Evolutionary conservation across 129 eudicot genomes (phyloP).

Genomic region (Scalesia atractyloides): DNA sequence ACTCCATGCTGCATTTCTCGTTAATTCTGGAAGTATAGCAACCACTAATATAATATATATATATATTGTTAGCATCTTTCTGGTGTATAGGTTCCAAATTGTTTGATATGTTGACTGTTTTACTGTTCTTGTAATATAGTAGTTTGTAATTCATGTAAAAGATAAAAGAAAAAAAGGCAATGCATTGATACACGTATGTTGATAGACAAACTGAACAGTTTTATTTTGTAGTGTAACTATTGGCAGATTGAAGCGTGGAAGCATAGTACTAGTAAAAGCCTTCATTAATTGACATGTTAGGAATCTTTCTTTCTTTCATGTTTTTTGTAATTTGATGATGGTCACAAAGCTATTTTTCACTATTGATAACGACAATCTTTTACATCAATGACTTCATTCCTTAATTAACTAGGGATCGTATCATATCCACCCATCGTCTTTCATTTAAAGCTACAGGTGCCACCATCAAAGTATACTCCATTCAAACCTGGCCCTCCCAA

Average conservation of each 20-base stretch:
- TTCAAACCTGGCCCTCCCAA: background rate
- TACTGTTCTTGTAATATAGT: background rate
- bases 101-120: background rate
- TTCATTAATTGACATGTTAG: constrained; percentile 9
- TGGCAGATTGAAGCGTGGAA: constrained; percentile 18
- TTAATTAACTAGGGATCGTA: background rate
- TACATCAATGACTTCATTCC: background rate
- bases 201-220: constrained; percentile 15
- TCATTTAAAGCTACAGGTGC: too few relatives aligned
- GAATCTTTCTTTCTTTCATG: constrained; percentile 11
- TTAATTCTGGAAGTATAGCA: too few relatives aligned
- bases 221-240: constrained; percentile 21
- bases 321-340: constrained; percentile 26
- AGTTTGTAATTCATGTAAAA: constrained; percentile 20
- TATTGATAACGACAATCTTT: constrained; percentile 25
- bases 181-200: constrained; percentile 12
- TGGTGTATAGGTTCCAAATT: constrained; percentile 13
- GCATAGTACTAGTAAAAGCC: background rate
- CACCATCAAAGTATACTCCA: background rate
- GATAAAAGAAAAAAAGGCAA: background rate
- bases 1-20: too few relatives aligned
- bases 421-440: too few relatives aligned
- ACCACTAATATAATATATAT: too few relatives aligned
- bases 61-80: background rate
- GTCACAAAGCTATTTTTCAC: constrained; percentile 27